Evolutionary conservation across 257 asterid species (phyloP), one percentile per base, ranked within the genome.

Genomic region (Nicotiana otophora): DNA sequence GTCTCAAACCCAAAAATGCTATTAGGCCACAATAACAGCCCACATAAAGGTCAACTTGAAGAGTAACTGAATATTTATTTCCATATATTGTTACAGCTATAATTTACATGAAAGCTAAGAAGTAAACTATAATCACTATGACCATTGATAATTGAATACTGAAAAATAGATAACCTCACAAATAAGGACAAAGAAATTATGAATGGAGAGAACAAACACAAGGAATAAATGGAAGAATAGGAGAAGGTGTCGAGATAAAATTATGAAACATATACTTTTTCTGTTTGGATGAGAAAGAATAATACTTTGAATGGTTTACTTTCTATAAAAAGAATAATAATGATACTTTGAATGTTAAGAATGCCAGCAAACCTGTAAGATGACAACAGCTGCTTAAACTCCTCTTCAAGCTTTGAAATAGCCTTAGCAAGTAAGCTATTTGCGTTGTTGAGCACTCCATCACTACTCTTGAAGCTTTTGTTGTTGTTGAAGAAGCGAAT

Each of bases 381-480:
- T 33, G 86, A 81, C 86, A 96, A 83, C 70, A 96, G 92, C 86
- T 93, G 98, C 85, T 86, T 96, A 86, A 96, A 94, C 88, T 94
- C 98, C 81, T 93, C 98, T 92, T 95, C 98, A 84, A 96, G 97
- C 93, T 93, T 96, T 26, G 97, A 93, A 86, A 96, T 93, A 84
- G 99, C 99, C 85, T 95, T 96, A 80, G 96, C 84, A 87, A 96
- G 99, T 82, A 96, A 86, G 88, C 51, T 87, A 85, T 94, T 96
- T 55, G 97, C 89, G 77, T 93, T 97, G 89, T 65, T 96, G 86
- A 96, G 92, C 76, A 96, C 98, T 78, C 98, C 99, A 88, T 96
- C 98, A 76, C 99, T 94, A 86, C 98, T 96, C 91, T 94, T 96
- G 84, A 93, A 94, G 87, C 95, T 96, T 91, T 92, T 93, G 89